Percentiles rank a stretch among this genome's conserved stretches.
These are phyloP conservation scores for Polychytrium aggregatum DNA, from an alignment of 192 early-diverging fungal genomes.

Conservation along the genomic window DNA sequence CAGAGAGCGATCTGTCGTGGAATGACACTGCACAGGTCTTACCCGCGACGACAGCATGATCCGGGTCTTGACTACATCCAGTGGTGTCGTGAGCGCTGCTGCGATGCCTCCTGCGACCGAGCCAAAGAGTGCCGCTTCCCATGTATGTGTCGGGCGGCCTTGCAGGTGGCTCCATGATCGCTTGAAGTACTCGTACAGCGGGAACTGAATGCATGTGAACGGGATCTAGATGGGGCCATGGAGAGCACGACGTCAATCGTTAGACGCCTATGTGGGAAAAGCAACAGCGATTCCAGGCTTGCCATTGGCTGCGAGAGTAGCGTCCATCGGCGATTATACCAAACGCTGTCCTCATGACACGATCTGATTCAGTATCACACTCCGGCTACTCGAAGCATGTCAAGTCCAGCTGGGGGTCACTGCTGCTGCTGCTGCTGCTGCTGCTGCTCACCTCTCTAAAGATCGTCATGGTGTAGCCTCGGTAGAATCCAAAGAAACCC, in stretches of 20 bases:
- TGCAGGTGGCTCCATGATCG: conserved; percentile 18
- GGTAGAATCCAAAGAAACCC: conserved; percentile 79
- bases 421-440: too few species aligned
- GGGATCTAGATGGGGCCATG: conserved; percentile 53
- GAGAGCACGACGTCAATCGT: neutral
- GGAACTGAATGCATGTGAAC: conserved; percentile 94
- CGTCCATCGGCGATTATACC: too few species aligned
- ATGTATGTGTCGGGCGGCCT: conserved; percentile 46
- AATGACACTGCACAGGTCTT: conserved; percentile 1
- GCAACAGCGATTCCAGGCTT: too few species aligned
- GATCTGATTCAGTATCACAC: too few species aligned
- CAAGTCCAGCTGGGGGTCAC: too few species aligned
- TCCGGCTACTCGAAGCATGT: too few species aligned
- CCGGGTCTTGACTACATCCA: conserved; percentile 93
- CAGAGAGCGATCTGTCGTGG: neutral
- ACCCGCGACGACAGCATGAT: conserved; percentile 73
- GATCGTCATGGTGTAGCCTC: conserved; percentile 83
- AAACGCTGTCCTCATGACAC: too few species aligned
- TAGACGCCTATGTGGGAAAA: neutral
- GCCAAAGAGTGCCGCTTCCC: conserved; percentile 78
- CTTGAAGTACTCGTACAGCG: conserved; percentile 87
- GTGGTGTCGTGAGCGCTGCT: conserved; percentile 82
- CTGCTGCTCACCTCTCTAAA: conserved; percentile 74
- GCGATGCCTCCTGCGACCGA: conserved; percentile 82
- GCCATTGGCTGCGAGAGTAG: too few species aligned